phyloP scores from a whole-genome alignment of 1,284 basidiomycete genomes.

The Trichosporon asahii region DNA sequence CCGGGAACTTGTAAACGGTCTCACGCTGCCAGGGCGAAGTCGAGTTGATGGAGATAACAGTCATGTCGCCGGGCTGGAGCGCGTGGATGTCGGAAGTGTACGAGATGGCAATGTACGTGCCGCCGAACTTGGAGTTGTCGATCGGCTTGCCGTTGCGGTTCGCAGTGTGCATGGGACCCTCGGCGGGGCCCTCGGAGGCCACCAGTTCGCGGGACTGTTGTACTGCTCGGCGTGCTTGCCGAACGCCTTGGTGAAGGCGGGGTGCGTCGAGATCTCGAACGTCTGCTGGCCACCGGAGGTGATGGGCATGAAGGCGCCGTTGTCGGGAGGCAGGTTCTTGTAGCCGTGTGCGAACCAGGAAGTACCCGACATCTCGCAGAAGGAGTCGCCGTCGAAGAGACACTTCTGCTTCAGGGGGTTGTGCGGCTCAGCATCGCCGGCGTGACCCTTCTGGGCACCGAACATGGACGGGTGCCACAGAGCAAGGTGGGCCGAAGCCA shows the following conservation, averaged over 20 bases:
- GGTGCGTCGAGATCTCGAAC: conserved; percentile 8
- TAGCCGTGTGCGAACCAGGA: background rate
- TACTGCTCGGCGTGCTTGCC: background rate
- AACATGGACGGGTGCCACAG: conserved; percentile 21
- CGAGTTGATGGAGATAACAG: conserved; percentile 69
- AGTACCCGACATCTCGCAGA: background rate
- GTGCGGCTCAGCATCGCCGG: background rate
- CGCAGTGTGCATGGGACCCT: background rate
- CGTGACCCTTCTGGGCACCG: background rate
- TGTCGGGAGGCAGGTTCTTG: background rate
- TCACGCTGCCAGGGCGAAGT: conserved; percentile 64
- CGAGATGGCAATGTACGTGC: conserved; percentile 58
- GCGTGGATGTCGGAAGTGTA: conserved; percentile 60
- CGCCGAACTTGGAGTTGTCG: background rate
- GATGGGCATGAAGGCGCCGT: background rate
- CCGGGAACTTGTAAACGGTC: conserved; percentile 64
- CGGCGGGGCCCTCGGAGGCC: background rate
- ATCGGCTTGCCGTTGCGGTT: background rate
- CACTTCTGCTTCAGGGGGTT: background rate
- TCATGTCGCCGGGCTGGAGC: conserved; percentile 64
- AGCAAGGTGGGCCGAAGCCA: conserved; percentile 13
- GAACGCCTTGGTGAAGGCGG: background rate
- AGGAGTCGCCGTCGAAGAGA: background rate
- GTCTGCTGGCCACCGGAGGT: background rate
- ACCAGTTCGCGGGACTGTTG: background rate